Conservation (phyloP, 2,329 filamentous ascomycete genomes). For the Alternaria brassicicola region DNA sequence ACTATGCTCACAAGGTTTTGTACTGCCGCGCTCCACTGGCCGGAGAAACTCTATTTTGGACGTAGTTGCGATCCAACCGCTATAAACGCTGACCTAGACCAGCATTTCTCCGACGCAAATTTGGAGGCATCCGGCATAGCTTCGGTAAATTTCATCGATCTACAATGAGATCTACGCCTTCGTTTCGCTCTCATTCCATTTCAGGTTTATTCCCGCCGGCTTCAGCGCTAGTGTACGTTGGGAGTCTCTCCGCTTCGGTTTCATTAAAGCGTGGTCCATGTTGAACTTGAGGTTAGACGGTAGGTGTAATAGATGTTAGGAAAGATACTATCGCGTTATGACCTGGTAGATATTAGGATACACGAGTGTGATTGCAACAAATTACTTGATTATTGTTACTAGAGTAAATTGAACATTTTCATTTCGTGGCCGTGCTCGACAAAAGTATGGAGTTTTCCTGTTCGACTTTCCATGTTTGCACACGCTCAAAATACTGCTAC, state of each 20-base stretch:
- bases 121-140: neutral
- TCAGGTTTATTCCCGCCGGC: neutral
- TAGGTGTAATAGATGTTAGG: rapidly evolving
- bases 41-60: neutral
- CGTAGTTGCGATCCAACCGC: neutral
- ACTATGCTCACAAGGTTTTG: neutral
- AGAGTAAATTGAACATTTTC: too few relatives aligned
- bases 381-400: too few relatives aligned
- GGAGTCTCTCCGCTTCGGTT: neutral
- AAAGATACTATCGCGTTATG: neutral
- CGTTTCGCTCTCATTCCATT: neutral
- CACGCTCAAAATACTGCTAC: neutral
- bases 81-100: neutral
- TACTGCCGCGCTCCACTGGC: neutral
- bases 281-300: rapidly evolving
- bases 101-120: neutral
- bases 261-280: neutral
- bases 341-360: neutral
- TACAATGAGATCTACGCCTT: neutral
- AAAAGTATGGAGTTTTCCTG: rapidly evolving
- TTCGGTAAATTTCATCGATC: neutral
- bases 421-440: too few relatives aligned
- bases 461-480: too few relatives aligned
- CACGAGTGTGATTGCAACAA: neutral
- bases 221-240: neutral